Percentiles rank a stretch among this genome's conserved stretches.
Conservation (phyloP, 2,329 filamentous ascomycete species). For the Metarhizium anisopliae region DNA sequence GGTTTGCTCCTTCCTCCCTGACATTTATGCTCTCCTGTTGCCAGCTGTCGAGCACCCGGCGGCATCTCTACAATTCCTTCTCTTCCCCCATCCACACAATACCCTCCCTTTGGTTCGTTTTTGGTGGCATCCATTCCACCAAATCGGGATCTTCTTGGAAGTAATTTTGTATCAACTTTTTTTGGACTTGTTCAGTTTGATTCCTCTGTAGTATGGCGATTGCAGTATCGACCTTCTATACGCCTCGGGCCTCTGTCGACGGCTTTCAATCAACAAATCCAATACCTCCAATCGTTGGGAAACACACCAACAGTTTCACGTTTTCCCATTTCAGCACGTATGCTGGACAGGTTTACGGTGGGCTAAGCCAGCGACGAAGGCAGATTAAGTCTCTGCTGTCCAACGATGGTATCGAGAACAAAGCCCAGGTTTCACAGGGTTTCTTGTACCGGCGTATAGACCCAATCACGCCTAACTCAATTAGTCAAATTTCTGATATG, state of each 20-base stretch:
- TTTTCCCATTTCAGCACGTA: not conserved
- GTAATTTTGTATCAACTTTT: constrained; percentile 21
- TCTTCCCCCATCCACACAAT: constrained; percentile 29
- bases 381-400: constrained; percentile 12
- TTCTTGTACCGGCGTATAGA: not conserved
- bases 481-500: not conserved
- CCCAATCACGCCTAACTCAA: not conserved
- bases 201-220: constrained; percentile 24
- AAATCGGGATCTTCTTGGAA: constrained; percentile 28
- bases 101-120: constrained; percentile 16
- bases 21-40: constrained; percentile 8
- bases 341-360: not conserved
- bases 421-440: not conserved
- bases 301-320: not conserved
- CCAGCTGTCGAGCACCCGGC: not conserved
- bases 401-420: constrained; percentile 9
- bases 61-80: constrained; percentile 4
- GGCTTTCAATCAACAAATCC: not conserved
- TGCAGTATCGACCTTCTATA: constrained; percentile 12
- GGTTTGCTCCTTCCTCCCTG: not conserved
- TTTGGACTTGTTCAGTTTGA: constrained; percentile 20
- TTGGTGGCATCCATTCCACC: constrained; percentile 17
- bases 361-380: not conserved
- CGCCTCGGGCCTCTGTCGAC: constrained; percentile 11
- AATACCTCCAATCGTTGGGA: not conserved